Evolutionary conservation across 805 yeast species (phyloP), one percentile per base, ranked within the genome.

Genomic region (Yamadazyma nakazawae): DNA sequence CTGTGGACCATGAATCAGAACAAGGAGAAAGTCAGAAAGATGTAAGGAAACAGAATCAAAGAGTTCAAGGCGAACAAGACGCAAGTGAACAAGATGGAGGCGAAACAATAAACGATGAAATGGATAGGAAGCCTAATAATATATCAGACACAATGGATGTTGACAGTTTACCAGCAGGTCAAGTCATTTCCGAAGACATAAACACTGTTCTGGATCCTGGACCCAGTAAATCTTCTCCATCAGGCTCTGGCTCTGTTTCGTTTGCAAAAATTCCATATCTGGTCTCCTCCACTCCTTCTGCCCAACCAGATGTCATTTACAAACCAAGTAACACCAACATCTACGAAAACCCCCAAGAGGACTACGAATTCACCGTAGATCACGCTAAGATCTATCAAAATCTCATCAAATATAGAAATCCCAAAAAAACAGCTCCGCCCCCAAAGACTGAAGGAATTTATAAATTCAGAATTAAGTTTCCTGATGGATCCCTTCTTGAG

Each of bases 341-440:
- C 1, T 72, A 70, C 46, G 73, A 70, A 18, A 72, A 71, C 48
- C 75, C 75, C 2, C 75, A 70, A 14, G 67, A 62, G 32, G 76
- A 72, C 50, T 72, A 72, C 53, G 63, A 67, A 18, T 55, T 72
- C 63, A 68, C 74, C 1, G 54, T 66, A 5, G 44, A 59, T 14
- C 75, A 72, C 50, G 74, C 71, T 2, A 65, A 66, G 47, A 56
- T 57, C 16, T 72, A 72, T 52, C 70, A 66, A 41, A 62, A 64
- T 41, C 49, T 64, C 16, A 61, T 72, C 37, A 60, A 60, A 42
- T 51, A 54, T 14, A 57, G 52, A 37, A 53, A 51, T 19, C 47
- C 45, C 16, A 45, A 34, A 18, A 19, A 17, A 11, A 13, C 19
- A 17, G 9, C 12, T 26, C 43, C 40, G 5, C 16, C 32, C 13